Conservation (phyloP, 768 basidiomycete species). For the Rhodocollybia butyracea region DNA sequence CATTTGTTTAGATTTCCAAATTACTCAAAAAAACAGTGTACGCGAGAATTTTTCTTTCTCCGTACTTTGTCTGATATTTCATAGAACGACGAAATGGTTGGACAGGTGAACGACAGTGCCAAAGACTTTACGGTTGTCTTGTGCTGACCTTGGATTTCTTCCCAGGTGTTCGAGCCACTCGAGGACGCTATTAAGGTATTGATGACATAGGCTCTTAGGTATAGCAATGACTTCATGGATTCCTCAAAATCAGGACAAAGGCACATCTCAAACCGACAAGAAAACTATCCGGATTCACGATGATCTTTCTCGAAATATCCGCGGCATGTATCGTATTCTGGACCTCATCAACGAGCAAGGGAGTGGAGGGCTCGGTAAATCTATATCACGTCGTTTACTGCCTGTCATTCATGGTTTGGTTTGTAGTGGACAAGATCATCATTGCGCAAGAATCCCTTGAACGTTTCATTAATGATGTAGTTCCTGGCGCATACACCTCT, state of each 20-base stretch:
- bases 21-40: too few relatives aligned
- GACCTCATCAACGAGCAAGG: constrained; percentile 51
- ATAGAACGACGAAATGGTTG: too few relatives aligned
- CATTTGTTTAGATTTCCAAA: too few relatives aligned
- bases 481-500: constrained; percentile 49
- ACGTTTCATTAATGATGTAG: constrained; percentile 43
- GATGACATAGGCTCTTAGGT: too few relatives aligned
- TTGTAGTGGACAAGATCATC: constrained; percentile 58
- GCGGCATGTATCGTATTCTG: constrained; percentile 50
- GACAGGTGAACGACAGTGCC: too few relatives aligned
- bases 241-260: not conserved
- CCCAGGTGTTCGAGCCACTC: too few relatives aligned
- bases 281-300: not conserved
- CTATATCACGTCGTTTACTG: not conserved
- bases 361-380: constrained; percentile 38
- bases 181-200: too few relatives aligned
- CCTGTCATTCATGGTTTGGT: not conserved
- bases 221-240: too few relatives aligned
- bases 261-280: not conserved
- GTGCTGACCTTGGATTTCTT: too few relatives aligned
- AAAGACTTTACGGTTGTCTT: too few relatives aligned
- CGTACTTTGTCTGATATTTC: too few relatives aligned
- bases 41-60: too few relatives aligned
- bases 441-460: constrained; percentile 50
- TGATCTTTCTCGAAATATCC: constrained; percentile 26